These are phyloP conservation scores for Marasmius oreades DNA, from an alignment of 1,284 basidiomycete species.

Conservation along the genomic window DNA sequence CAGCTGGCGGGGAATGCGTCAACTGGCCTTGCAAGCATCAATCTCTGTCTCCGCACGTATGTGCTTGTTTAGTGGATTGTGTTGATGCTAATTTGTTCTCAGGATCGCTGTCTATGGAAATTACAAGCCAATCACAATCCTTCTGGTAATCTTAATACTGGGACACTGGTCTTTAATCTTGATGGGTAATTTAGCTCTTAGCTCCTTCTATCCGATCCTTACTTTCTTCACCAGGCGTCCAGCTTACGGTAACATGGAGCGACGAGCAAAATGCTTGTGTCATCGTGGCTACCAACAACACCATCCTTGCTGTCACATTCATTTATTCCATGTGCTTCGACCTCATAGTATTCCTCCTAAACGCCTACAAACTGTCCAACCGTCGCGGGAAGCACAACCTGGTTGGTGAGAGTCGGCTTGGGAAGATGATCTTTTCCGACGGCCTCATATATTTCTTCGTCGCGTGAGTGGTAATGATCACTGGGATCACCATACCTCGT, in stretches of 20 bases:
- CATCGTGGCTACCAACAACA: constrained; percentile 56
- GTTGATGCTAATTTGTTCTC: constrained; percentile 1
- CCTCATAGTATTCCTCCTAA: constrained; percentile 57
- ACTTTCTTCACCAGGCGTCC: constrained; percentile 40
- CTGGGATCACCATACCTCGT: not conserved
- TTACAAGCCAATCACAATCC: constrained; percentile 40
- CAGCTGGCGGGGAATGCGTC: constrained; percentile 51
- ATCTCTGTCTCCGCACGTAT: constrained; percentile 73
- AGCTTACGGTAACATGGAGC: constrained; percentile 52
- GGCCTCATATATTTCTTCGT: constrained; percentile 73
- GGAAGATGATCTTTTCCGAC: constrained; percentile 62
- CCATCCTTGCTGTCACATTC: constrained; percentile 56
- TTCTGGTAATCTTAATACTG: constrained; percentile 53
- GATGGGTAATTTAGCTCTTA: constrained; percentile 43
- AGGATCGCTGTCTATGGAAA: constrained; percentile 17
- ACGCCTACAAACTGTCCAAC: constrained; percentile 54
- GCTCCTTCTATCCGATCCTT: not conserved
- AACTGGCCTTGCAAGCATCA: constrained; percentile 71
- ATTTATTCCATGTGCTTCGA: constrained; percentile 75
- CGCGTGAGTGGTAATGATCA: constrained; percentile 45
- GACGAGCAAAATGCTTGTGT: constrained; percentile 40
- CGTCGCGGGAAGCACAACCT: constrained; percentile 12
- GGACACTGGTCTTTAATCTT: constrained; percentile 75
- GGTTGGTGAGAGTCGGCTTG: constrained; percentile 12
- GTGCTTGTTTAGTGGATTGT: constrained; percentile 19